Evolutionary conservation across 2,329 filamentous ascomycete species (phyloP).

Genomic region (Neonectria ditissima): DNA sequence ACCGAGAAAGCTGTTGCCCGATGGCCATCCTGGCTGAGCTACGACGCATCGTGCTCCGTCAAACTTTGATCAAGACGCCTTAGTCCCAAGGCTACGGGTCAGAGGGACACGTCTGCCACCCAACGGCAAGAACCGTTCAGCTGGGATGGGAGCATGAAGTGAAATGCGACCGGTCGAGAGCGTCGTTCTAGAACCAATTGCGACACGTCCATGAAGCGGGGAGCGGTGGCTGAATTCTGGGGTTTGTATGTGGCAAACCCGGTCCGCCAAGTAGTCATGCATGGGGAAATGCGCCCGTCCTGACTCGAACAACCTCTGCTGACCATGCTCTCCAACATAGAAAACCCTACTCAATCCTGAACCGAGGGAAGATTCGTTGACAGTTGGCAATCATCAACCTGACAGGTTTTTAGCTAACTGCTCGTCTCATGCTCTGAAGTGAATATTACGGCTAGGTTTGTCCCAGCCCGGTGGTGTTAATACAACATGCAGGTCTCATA

Average conservation of each 20-base stretch:
- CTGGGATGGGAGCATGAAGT: not conserved
- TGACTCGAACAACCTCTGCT: not conserved
- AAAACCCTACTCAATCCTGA: not conserved
- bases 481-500: conserved; percentile 1
- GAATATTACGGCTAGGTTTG: not conserved
- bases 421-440: not conserved
- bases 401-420: not conserved
- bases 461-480: conserved; percentile 10
- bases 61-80: not conserved
- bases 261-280: not conserved
- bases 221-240: conserved; percentile 2
- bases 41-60: not conserved
- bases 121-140: not conserved
- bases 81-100: conserved; percentile 4
- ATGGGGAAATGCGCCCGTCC: not conserved
- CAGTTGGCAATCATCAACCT: not conserved
- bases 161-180: not conserved
- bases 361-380: not conserved
- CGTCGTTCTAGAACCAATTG: not conserved
- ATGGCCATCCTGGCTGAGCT: not conserved
- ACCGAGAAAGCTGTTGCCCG: not conserved
- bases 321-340: not conserved
- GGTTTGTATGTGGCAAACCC: conserved; percentile 6
- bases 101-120: conserved; percentile 1
- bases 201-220: conserved; percentile 3